These are phyloP conservation scores for Emericellopsis atlantica DNA, from an alignment of 2,329 filamentous ascomycete species.

Conservation along the genomic window DNA sequence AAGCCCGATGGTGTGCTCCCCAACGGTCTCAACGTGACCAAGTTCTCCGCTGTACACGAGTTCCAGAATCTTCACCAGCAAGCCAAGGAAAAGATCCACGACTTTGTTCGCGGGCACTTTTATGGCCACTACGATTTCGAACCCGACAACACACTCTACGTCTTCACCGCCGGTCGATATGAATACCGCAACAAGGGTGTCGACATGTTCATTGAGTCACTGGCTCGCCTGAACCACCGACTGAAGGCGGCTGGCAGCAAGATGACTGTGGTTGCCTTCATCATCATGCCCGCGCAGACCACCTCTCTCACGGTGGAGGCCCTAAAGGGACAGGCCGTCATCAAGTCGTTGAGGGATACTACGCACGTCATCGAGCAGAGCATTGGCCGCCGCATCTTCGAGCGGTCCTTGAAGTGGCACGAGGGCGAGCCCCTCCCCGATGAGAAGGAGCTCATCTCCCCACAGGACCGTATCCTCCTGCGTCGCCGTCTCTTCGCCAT, in stretches of 20 bases:
- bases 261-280: slow-evolving; percentile 90
- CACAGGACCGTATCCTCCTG: slow-evolving; percentile 83
- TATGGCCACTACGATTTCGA: slow-evolving; percentile 98
- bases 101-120: slow-evolving; percentile 96
- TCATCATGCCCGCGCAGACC: slow-evolving; percentile 97
- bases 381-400: slow-evolving; percentile 87
- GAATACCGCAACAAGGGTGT: slow-evolving; percentile 98
- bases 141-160: slow-evolving; percentile 89
- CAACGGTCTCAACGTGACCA: slow-evolving; percentile 92
- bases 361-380: slow-evolving; percentile 85
- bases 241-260: slow-evolving; percentile 78
- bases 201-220: slow-evolving; percentile 97
- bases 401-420: slow-evolving; percentile 88
- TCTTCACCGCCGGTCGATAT: slow-evolving; percentile 94
- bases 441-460: slow-evolving; percentile 89
- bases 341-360: slow-evolving; percentile 90
- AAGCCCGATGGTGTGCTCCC: slow-evolving; percentile 95
- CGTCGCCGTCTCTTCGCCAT: slow-evolving; percentile 89
- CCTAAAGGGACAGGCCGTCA: slow-evolving; percentile 90
- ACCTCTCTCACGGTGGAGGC: slow-evolving; percentile 91
- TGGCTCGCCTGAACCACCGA: slow-evolving; percentile 87
- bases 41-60: slow-evolving; percentile 96
- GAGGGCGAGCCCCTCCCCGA: slow-evolving; percentile 89
- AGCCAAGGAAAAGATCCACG: slow-evolving; percentile 94
- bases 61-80: slow-evolving; percentile 97